phyloP scores from a whole-genome alignment of 257 asterid species.

The Rehmannia glutinosa region DNA sequence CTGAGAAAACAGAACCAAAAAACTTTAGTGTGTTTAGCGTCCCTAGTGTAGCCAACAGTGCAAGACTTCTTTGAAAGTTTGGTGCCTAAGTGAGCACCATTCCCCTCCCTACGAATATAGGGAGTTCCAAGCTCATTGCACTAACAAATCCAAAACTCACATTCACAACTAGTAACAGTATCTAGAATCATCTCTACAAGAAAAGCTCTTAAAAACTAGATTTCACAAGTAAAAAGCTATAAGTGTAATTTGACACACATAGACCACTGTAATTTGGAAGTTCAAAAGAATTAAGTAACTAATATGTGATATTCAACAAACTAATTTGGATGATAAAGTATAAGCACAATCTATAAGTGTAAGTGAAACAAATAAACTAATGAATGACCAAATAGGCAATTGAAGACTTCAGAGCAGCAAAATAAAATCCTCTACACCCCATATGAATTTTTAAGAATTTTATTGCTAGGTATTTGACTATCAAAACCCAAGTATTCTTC shows the following conservation, averaged over 20 bases:
- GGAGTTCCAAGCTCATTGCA: background rate
- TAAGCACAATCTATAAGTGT: no score
- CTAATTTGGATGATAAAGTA: no score
- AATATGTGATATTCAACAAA: background rate
- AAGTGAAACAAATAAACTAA: no score
- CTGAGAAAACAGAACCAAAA: no score
- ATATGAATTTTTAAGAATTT: no score
- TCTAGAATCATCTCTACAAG: background rate
- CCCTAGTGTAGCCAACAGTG: background rate
- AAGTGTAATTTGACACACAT: constrained; percentile 52
- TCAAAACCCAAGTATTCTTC: no score
- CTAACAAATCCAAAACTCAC: background rate
- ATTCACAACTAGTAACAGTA: background rate
- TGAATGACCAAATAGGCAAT: no score
- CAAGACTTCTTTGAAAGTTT: background rate
- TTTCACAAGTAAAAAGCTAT: background rate
- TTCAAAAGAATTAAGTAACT: background rate
- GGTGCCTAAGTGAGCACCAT: background rate
- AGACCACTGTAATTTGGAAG: constrained; percentile 60
- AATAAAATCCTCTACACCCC: no score
- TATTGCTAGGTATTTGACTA: no score
- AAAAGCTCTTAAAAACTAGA: background rate
- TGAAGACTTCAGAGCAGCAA: no score
- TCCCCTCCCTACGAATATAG: background rate
- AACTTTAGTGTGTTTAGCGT: no score